A percentile compares a stretch with the other conserved stretches of the same genome.
Conservation (phyloP, 73 alveolate genomes). For the Strombidium stylifer region DNA sequence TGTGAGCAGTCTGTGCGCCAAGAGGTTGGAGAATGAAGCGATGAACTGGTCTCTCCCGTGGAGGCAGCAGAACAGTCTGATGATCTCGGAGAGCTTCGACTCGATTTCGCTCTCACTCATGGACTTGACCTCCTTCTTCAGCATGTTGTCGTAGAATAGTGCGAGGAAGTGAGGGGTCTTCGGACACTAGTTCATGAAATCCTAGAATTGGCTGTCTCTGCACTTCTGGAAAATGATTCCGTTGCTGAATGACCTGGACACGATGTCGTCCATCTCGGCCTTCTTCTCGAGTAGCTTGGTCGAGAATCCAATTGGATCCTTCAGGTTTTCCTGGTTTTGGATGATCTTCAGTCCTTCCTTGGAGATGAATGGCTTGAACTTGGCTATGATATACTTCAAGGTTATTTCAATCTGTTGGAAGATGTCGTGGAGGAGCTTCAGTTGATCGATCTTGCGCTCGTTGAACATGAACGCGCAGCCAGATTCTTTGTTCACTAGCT, state of each 20-base stretch:
- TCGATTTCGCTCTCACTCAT: conserved; percentile 70
- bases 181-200: conserved; percentile 72
- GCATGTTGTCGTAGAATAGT: conserved; percentile 73
- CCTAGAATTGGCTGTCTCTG: conserved; percentile 63
- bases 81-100: conserved; percentile 68
- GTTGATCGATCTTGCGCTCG: conserved; percentile 78
- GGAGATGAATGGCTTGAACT: conserved; percentile 79
- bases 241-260: conserved; percentile 66
- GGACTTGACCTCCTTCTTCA: conserved; percentile 83
- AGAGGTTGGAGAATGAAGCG: conserved; percentile 64
- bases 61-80: conserved; percentile 76
- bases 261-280: conserved; percentile 86
- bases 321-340: conserved; percentile 62
- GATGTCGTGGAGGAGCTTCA: conserved; percentile 62
- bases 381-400: conserved; percentile 53
- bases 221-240: conserved; percentile 65
- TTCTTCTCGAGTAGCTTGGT: conserved; percentile 69
- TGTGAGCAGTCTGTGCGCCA: conserved; percentile 69
- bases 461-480: conserved; percentile 81
- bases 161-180: conserved; percentile 79
- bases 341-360: conserved; percentile 76
- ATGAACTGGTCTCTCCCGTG: conserved; percentile 78
- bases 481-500: conserved; percentile 70
- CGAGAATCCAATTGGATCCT: conserved; percentile 82
- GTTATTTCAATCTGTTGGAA: conserved; percentile 64